phyloP scores from a whole-genome alignment of 208 protist genomes.

The Leptomonas pyrrhocoris region DNA sequence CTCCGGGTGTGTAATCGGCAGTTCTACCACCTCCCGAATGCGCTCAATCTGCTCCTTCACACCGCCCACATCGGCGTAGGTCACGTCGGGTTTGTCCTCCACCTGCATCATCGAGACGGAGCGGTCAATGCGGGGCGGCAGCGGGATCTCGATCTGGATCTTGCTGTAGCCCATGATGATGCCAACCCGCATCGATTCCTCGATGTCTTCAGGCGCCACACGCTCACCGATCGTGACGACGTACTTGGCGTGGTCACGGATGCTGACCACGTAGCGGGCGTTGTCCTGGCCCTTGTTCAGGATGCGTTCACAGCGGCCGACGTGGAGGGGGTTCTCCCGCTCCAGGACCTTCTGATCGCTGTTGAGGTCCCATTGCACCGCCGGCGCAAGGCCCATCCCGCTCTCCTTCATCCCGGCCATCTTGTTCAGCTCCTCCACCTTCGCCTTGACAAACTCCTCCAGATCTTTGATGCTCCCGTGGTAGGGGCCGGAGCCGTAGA shows the following conservation, averaged over 20 bases:
- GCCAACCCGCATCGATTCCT: conserved; percentile 99
- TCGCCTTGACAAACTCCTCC: conserved; percentile 97
- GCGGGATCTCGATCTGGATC: conserved; percentile 99
- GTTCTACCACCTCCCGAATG: conserved; percentile 99
- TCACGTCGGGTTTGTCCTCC: conserved; percentile 98
- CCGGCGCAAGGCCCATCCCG: conserved; percentile 99
- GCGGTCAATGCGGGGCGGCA: conserved; percentile 99
- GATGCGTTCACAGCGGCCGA: conserved; percentile 99
- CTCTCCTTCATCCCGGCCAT: conserved; percentile 98
- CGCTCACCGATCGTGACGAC: conserved; percentile 99
- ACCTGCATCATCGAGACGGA: conserved; percentile 99
- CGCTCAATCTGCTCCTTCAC: conserved; percentile 99
- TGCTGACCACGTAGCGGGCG: conserved; percentile 98
- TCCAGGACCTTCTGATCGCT: conserved; percentile 97
- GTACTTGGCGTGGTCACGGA: conserved; percentile 99
- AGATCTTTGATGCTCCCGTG: conserved; percentile 95
- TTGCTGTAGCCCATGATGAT: conserved; percentile 97
- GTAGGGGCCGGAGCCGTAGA: conserved; percentile 98
- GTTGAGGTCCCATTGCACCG: conserved; percentile 98
- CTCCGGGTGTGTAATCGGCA: conserved; percentile 99
- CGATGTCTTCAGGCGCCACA: conserved; percentile 99
- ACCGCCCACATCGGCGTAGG: conserved; percentile 99
- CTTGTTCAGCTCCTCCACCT: conserved; percentile 96
- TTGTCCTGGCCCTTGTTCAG: conserved; percentile 94
- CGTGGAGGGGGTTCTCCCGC: conserved; percentile 97